Percentiles rank a stretch among this genome's conserved stretches.
Conservation (phyloP, 768 basidiomycete species). For the Rhodotorula sphaerocarpa region DNA sequence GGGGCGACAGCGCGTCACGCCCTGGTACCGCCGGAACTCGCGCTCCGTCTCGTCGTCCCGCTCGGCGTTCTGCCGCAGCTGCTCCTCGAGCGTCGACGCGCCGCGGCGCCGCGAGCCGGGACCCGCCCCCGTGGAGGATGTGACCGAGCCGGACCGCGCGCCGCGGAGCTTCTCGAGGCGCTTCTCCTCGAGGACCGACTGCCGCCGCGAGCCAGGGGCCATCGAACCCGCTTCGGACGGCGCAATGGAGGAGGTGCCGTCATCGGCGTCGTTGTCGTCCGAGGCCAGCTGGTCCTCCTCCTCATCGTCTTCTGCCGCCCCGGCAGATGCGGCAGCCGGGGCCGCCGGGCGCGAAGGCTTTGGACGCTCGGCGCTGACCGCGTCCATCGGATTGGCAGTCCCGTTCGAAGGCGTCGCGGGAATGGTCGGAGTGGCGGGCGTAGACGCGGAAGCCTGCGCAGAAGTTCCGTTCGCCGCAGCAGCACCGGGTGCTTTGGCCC, state of each 20-base stretch:
- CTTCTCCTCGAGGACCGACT: conserved; percentile 19
- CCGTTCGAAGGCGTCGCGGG: neutral
- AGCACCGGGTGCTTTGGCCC: too few relatives aligned
- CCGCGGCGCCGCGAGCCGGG: neutral
- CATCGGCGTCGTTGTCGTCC: conserved; percentile 19
- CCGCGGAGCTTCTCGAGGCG: conserved; percentile 14
- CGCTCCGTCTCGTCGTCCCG: conserved; percentile 79
- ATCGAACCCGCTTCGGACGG: conserved; percentile 21
- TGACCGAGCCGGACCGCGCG: neutral
- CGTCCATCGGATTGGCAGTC: too few relatives aligned
- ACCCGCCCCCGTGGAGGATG: neutral
- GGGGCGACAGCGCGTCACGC: conserved; percentile 75
- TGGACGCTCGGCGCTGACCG: neutral
- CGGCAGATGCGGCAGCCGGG: neutral
- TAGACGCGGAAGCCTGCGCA: too few relatives aligned
- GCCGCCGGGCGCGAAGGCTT: conserved; percentile 1
- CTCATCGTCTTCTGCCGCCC: conserved; percentile 16
- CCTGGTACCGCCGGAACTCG: conserved; percentile 82
- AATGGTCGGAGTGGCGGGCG: too few relatives aligned
- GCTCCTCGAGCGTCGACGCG: conserved; percentile 13
- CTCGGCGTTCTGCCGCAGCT: conserved; percentile 50
- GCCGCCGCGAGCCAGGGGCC: neutral
- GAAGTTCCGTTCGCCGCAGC: conserved; percentile 3
- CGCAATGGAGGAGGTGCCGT: conserved; percentile 16
- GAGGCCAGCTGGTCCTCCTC: conserved; percentile 28